Conservation (phyloP, 1,284 basidiomycete species). For the Melanopsichium pennsylvanicum region DNA sequence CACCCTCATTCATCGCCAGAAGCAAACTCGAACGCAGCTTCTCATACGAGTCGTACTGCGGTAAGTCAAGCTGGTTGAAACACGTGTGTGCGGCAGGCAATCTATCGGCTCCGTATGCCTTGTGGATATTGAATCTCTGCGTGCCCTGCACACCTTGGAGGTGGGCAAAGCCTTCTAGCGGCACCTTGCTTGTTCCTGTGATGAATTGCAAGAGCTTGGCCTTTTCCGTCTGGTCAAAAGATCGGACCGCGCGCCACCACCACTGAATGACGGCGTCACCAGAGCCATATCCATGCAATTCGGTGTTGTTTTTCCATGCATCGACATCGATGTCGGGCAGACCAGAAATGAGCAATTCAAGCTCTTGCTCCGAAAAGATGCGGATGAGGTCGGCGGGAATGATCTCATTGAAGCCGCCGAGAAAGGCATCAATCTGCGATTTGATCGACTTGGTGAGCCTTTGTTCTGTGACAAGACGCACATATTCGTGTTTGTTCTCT, state of each 20-base stretch:
- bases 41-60: constrained; percentile 64
- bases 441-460: constrained; percentile 87
- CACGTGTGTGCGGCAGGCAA: constrained; percentile 91
- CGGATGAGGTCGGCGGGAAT: constrained; percentile 73
- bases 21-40: constrained; percentile 44
- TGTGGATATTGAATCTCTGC: constrained; percentile 95
- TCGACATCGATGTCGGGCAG: constrained; percentile 99
- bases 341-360: constrained; percentile 96
- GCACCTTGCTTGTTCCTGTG: constrained; percentile 88
- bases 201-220: constrained; percentile 90
- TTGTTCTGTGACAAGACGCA: constrained; percentile 88
- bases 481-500: constrained; percentile 96
- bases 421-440: constrained; percentile 75
- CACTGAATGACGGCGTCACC: constrained; percentile 91
- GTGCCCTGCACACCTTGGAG: constrained; percentile 92
- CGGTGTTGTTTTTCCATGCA: constrained; percentile 94
- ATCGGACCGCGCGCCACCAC: constrained; percentile 99
- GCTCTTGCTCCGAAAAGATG: constrained; percentile 93
- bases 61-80: constrained; percentile 67
- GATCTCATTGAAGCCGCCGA: constrained; percentile 93
- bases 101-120: constrained; percentile 85
- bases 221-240: constrained; percentile 94
- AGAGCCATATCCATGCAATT: constrained; percentile 80
- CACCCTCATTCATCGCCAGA: constrained; percentile 64
- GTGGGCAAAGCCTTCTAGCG: constrained; percentile 89